A percentile compares a stretch with the other conserved stretches of the same genome.
These are phyloP conservation scores for Cutaneotrichosporon sp. DNA, from an alignment of 1,284 basidiomycete species.

Conservation along the genomic window DNA sequence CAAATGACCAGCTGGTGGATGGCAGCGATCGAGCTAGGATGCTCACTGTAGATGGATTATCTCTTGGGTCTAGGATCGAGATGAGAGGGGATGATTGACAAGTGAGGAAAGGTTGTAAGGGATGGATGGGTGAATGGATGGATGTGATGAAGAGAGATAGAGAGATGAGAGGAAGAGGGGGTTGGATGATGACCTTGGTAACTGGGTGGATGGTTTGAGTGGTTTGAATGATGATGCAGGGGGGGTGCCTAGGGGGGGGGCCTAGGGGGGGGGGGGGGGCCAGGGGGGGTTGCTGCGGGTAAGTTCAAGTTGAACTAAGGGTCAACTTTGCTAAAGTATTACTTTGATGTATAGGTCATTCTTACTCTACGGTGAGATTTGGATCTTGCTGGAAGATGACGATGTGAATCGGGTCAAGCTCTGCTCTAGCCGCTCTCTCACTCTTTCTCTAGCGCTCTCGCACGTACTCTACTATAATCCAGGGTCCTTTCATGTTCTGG, in stretches of 20 bases:
- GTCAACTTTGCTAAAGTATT: too few species aligned
- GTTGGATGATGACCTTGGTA: neutral
- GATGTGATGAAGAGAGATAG: neutral
- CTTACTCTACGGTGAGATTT: too few species aligned
- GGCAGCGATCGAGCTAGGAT: neutral
- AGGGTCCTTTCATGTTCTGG: too few species aligned
- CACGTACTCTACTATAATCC: too few species aligned
- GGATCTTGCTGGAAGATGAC: too few species aligned
- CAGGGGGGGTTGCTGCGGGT: too few species aligned
- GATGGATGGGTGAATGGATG: constrained; percentile 1
- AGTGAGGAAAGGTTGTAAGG: neutral
- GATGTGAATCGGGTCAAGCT: too few species aligned
- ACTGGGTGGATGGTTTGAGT: neutral
- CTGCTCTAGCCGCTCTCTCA: too few species aligned
- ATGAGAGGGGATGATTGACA: neutral
- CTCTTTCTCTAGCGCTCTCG: too few species aligned
- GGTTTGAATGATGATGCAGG: neutral
- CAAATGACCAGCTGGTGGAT: neutral
- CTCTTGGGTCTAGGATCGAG: neutral
- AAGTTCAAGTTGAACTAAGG: neutral
- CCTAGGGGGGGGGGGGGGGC: too few species aligned
- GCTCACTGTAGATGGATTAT: constrained; percentile 1
- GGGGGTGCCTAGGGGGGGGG: too few species aligned
- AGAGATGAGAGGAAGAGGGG: neutral
- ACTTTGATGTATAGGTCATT: too few species aligned